A percentile compares a stretch with the other conserved stretches of the same genome.
These are phyloP conservation scores for Hypholoma sublateritium DNA, from an alignment of 768 basidiomycete species.

Conservation along the genomic window DNA sequence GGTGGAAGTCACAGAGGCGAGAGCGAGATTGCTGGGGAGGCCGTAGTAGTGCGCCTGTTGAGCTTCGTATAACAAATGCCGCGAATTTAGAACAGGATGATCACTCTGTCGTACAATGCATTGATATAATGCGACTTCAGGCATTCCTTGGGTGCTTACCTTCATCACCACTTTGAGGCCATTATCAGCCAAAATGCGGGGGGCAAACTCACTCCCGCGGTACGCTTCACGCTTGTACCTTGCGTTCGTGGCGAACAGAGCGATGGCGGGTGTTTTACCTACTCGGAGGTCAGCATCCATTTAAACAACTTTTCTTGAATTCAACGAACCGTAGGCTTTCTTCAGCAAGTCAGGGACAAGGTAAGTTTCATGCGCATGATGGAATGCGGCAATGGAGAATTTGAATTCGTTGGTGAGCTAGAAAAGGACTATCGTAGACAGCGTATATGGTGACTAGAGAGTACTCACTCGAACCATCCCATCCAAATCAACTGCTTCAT, in stretches of 20 bases:
- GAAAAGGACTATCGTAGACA: background rate
- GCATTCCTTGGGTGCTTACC: constrained; percentile 27
- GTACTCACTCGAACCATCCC: constrained; percentile 56
- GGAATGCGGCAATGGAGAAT: constrained; percentile 73
- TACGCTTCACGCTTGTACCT: constrained; percentile 78
- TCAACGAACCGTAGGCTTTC: constrained; percentile 54
- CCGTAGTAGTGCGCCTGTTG: constrained; percentile 79
- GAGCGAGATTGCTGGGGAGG: constrained; percentile 59
- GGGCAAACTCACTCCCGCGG: constrained; percentile 76
- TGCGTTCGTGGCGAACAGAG: constrained; percentile 63
- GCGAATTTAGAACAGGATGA: constrained; percentile 61
- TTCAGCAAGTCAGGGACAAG: constrained; percentile 83
- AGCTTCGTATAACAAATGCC: constrained; percentile 75
- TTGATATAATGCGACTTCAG: background rate
- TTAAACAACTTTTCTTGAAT: background rate
- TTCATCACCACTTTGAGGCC: constrained; percentile 79
- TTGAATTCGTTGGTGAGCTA: constrained; percentile 65
- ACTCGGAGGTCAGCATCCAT: background rate
- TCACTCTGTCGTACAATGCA: constrained; percentile 45
- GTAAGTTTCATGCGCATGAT: constrained; percentile 80
- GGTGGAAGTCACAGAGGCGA: constrained; percentile 69
- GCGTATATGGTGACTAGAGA: background rate
- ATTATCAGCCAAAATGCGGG: constrained; percentile 64
- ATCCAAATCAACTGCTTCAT: constrained; percentile 69
- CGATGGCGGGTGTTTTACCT: constrained; percentile 69